Evolutionary conservation across 78 protist species (phyloP).

Genomic region (Isochrysis galbana): DNA sequence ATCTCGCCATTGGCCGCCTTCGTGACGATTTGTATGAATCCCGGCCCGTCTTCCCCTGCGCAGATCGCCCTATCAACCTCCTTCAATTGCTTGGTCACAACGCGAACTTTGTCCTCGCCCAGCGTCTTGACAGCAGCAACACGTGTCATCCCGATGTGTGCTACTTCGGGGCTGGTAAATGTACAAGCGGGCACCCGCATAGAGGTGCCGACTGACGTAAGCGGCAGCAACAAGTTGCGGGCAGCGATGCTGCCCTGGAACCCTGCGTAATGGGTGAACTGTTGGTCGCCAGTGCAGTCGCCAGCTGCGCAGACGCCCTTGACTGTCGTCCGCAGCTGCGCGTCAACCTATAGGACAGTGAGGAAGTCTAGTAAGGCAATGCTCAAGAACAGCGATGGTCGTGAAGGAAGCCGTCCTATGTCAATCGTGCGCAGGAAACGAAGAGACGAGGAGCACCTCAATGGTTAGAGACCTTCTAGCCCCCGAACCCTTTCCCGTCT

Average conservation of each 20-base stretch:
- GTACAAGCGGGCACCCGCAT: neutral
- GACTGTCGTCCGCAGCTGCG: neutral
- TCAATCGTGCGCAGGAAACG: too few relatives aligned
- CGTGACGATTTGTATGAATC: neutral
- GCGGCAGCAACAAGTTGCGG: neutral
- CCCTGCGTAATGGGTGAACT: slow-evolving; percentile 3
- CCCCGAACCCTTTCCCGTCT: too few relatives aligned
- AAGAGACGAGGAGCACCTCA: too few relatives aligned
- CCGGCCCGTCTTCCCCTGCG: neutral
- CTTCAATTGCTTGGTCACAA: neutral
- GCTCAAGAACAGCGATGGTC: too few relatives aligned
- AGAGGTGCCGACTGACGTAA: neutral
- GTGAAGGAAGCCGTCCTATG: too few relatives aligned
- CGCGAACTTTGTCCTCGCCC: neutral
- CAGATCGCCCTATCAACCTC: neutral
- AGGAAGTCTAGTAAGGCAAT: too few relatives aligned
- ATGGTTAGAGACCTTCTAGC: too few relatives aligned
- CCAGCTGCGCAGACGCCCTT: slow-evolving; percentile 17
- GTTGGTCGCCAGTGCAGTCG: slow-evolving; percentile 23
- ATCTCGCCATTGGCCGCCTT: neutral
- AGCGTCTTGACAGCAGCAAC: neutral
- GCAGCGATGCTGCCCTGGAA: neutral
- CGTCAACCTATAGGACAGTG: neutral
- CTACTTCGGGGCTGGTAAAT: slow-evolving; percentile 13
- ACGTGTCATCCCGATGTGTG: neutral